Evolutionary conservation across 148 eudicot genomes (phyloP).

Genomic region (Rhododendron kiyosumense): DNA sequence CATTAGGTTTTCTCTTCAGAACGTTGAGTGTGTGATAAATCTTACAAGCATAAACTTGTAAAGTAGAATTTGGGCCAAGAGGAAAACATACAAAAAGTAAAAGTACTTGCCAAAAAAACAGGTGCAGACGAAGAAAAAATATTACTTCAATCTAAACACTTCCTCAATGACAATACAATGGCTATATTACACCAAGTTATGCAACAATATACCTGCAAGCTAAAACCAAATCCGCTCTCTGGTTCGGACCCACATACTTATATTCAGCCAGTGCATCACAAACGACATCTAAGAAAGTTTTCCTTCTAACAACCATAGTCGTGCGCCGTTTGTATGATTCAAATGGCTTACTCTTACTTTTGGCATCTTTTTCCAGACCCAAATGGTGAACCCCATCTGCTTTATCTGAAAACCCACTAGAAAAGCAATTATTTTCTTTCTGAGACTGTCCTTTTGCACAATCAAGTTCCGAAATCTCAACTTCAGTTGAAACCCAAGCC

Average conservation of each 20-base stretch:
- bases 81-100: neutral
- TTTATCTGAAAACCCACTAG: slow-evolving; percentile 25
- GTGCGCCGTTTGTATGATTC: slow-evolving; percentile 85
- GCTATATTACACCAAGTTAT: neutral
- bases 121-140: neutral
- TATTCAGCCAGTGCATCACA: slow-evolving; percentile 86
- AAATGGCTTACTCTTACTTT: slow-evolving; percentile 46
- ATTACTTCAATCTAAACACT: neutral
- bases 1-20: neutral
- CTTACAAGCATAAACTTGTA: neutral
- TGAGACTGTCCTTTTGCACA: slow-evolving; percentile 18
- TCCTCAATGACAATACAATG: neutral
- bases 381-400: slow-evolving; percentile 19
- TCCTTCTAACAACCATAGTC: slow-evolving; percentile 65
- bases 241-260: slow-evolving; percentile 85
- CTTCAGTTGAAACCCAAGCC: slow-evolving; percentile 23
- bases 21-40: neutral
- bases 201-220: slow-evolving; percentile 75
- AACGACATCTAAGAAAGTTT: slow-evolving; percentile 66
- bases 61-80: neutral
- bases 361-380: slow-evolving; percentile 33
- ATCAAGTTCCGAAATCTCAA: slow-evolving; percentile 22
- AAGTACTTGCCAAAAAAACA: neutral
- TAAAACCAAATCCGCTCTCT: slow-evolving; percentile 84
- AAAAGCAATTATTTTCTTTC: slow-evolving; percentile 19